Evolutionary conservation across 2,329 filamentous ascomycete genomes (phyloP).

Genomic region (Magnaporthales sp.): DNA sequence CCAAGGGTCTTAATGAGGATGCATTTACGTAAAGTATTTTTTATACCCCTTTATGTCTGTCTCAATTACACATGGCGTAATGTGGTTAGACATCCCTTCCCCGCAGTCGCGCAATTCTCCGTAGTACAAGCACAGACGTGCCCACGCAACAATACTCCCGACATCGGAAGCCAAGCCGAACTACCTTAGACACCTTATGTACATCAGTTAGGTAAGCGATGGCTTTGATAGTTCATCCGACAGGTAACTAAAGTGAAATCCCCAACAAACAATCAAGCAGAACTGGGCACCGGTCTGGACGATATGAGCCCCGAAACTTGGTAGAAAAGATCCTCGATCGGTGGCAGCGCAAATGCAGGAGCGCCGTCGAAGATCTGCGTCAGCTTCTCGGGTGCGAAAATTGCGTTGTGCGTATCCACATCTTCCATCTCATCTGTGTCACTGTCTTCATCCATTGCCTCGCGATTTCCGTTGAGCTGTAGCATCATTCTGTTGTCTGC

Average conservation of each 20-base stretch:
- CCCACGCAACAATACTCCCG: background rate
- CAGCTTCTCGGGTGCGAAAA: constrained; percentile 60
- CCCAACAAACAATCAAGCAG: constrained; percentile 8
- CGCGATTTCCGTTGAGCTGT: constrained; percentile 26
- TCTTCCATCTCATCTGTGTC: constrained; percentile 21
- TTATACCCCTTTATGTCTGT: background rate
- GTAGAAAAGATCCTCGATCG: constrained; percentile 69
- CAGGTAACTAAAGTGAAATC: background rate
- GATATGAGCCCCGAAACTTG: constrained; percentile 59
- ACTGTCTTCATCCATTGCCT: constrained; percentile 22
- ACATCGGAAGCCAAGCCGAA: constrained; percentile 2
- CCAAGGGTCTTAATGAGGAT: background rate
- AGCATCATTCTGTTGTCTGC: constrained; percentile 31
- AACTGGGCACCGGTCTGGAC: constrained; percentile 36
- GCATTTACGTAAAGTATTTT: background rate
- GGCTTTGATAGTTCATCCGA: background rate
- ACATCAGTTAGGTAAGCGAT: background rate
- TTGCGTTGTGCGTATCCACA: constrained; percentile 40
- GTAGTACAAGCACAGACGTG: background rate
- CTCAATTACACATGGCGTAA: background rate
- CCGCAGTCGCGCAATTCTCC: constrained; percentile 1
- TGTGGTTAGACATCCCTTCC: background rate
- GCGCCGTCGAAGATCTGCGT: constrained; percentile 62
- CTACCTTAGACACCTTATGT: background rate
- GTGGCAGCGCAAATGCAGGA: constrained; percentile 59